phyloP scores from a whole-genome alignment of 805 yeast genomes.

The Saccharomycopsis vini region DNA sequence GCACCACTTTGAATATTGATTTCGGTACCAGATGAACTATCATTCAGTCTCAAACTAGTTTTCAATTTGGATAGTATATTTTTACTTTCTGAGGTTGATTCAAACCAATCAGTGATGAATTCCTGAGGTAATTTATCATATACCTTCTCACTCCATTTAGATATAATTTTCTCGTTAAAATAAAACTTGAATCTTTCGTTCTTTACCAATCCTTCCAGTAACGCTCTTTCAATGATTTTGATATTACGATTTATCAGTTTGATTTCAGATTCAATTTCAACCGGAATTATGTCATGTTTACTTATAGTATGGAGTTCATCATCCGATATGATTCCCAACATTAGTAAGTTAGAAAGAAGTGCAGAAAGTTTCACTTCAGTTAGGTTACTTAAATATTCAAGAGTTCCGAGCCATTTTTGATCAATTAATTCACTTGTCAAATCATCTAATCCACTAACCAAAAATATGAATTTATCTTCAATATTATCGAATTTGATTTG shows the following conservation, averaged over 20 bases:
- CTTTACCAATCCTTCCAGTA: conserved; percentile 3
- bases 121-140: conserved; percentile 6
- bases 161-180: neutral
- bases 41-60: too few relatives aligned
- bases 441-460: conserved; percentile 32
- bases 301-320: conserved; percentile 2
- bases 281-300: conserved; percentile 11
- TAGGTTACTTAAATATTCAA: conserved; percentile 32
- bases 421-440: conserved; percentile 42
- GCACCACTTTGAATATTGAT: too few relatives aligned
- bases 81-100: neutral
- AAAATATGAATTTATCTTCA: conserved; percentile 32
- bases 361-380: neutral
- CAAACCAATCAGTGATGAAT: conserved; percentile 4
- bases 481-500: conserved; percentile 33
- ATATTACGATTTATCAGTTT: conserved; percentile 1
- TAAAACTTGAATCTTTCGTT: neutral
- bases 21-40: too few relatives aligned
- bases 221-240: conserved; percentile 4
- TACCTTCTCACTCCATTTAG: conserved; percentile 4
- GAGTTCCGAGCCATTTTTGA: conserved; percentile 46
- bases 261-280: conserved; percentile 13
- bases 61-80: neutral
- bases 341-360: neutral
- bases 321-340: conserved; percentile 4